A percentile compares a stretch with the other conserved stretches of the same genome.
phyloP scores from a whole-genome alignment of 1,284 basidiomycete species.

The Garcileccinum viscosum region DNA sequence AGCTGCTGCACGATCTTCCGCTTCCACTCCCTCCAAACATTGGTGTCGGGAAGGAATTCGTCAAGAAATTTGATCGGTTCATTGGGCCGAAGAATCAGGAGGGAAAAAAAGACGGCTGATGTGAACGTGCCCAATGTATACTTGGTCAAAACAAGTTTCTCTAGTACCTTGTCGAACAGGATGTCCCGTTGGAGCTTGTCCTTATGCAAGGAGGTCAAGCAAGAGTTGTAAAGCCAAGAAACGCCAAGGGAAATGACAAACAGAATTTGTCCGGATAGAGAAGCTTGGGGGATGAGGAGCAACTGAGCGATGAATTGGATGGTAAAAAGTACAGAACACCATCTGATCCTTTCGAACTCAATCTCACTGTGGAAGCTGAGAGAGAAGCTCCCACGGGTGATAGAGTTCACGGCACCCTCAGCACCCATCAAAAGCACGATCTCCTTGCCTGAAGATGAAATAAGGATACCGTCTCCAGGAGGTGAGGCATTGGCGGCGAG shows the following conservation, averaged over 20 bases:
- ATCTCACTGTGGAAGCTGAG: slow-evolving; percentile 30
- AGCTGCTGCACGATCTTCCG: slow-evolving; percentile 20
- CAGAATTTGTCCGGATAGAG: slow-evolving; percentile 43
- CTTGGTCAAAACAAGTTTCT: slow-evolving; percentile 28
- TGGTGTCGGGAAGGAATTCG: slow-evolving; percentile 38
- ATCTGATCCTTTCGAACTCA: slow-evolving; percentile 29
- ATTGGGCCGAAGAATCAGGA: slow-evolving; percentile 32
- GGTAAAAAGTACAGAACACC: slow-evolving; percentile 39
- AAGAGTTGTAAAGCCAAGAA: slow-evolving; percentile 38
- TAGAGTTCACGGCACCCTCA: too few relatives aligned
- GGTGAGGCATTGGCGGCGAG: slow-evolving; percentile 32
- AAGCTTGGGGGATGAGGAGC: too few relatives aligned
- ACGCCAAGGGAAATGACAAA: slow-evolving; percentile 35
- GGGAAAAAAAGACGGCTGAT: slow-evolving; percentile 34
- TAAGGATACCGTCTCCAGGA: slow-evolving; percentile 35
- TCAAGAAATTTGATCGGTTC: slow-evolving; percentile 32
- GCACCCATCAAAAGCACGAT: slow-evolving; percentile 35
- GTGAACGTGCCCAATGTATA: slow-evolving; percentile 37
- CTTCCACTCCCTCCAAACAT: slow-evolving; percentile 38
- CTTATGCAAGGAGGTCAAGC: slow-evolving; percentile 38
- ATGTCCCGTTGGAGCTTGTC: slow-evolving; percentile 35
- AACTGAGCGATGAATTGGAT: too few relatives aligned
- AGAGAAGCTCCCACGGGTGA: slow-evolving; percentile 34
- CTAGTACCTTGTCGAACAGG: slow-evolving; percentile 30
- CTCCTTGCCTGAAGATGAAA: slow-evolving; percentile 20